Base-by-base conservation (phyloP, 2,329 filamentous ascomycete genomes). In the Colletotrichum sp. region DNA sequence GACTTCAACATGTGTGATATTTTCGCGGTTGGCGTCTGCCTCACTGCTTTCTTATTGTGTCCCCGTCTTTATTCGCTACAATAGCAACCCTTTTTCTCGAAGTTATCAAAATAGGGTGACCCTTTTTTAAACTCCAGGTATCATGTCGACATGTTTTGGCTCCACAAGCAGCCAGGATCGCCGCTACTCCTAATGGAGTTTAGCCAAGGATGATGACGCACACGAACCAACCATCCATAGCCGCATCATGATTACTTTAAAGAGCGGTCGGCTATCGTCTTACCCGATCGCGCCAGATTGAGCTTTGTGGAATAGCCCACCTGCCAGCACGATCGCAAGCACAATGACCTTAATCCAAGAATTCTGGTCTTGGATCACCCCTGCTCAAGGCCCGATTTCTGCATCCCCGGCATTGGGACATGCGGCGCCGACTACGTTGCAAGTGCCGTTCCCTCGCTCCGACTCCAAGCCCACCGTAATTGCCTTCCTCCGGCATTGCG, bases 401-500 rank as follows among this genome's bases (percentile, higher is more conserved):
- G 30, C 2, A 7, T 57, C 63, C 3, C 69, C 73, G 5, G 36
- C 59, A 49, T 36, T 21, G 7, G 69, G 73, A 9, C 28, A 44
- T 7, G 6, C 26, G 7, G 70, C 73, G 9, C 73, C 73, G 7
- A 65, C 24, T 36, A 59, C 63, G 12, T n/a, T 30, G 24, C 16
- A 32, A 15, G n/a, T 76, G 8, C 87, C 88, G 75, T 84, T 95
- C 8, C 81, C 81, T 9, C 83, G 94, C n/a, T 89, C 90, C 1
- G 83, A 87, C 57, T 84, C 86, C 28, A 91, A 90, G 79, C 91
- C 92, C 1, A 90, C 89, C 1, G 81, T 95, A 2, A 84, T 95
- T 24, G 89, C 91, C 18, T 95, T 95, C 80, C 87, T 95, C 8
- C 88, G 94, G 39, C 93, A 95, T 82, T 95, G 93, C 81, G 94